phyloP scores from a whole-genome alignment of 2,329 filamentous ascomycete genomes.

The Cordyceps pruinosa region DNA sequence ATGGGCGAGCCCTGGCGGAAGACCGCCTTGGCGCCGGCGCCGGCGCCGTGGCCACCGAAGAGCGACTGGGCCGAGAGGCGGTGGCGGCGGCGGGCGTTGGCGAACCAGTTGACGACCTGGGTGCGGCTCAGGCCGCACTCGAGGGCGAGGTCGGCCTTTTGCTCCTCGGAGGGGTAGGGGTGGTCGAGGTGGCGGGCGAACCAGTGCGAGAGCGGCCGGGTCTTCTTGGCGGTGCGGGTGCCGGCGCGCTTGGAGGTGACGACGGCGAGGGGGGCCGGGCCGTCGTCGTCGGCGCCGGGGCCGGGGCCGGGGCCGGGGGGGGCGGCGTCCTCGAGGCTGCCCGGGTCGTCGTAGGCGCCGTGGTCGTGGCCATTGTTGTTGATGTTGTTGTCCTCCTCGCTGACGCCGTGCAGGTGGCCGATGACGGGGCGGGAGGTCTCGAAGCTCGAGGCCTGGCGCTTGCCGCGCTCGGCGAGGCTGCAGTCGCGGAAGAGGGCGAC shows the following conservation, averaged over 20 bases:
- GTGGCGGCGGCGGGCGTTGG: conserved; percentile 42
- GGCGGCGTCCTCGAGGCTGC: neutral
- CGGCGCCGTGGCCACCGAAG: conserved; percentile 17
- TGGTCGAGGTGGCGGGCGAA: conserved; percentile 37
- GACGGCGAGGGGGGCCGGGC: conserved; percentile 9
- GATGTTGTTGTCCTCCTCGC: conserved; percentile 26
- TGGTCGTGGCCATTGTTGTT: neutral
- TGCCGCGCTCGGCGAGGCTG: conserved; percentile 38
- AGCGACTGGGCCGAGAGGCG: conserved; percentile 28
- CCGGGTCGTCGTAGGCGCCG: neutral
- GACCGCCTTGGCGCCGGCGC: conserved; percentile 16
- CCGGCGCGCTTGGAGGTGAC: conserved; percentile 26
- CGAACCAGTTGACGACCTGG: conserved; percentile 44
- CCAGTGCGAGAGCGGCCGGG: conserved; percentile 39
- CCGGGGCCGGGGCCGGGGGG: too few species aligned
- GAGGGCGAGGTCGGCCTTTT: conserved; percentile 32
- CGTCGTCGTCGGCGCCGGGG: neutral
- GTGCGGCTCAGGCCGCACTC: conserved; percentile 39
- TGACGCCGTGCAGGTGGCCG: conserved; percentile 41
- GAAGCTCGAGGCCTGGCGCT: conserved; percentile 38
- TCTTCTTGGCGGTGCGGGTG: conserved; percentile 38
- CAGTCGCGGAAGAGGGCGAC: conserved; percentile 44
- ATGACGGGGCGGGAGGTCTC: conserved; percentile 41
- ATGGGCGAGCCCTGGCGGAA: conserved; percentile 37
- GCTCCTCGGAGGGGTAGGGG: conserved; percentile 42